Percentiles rank a stretch among this genome's conserved stretches.
These are phyloP conservation scores for Spiromastix sp. DNA, from an alignment of 2,329 filamentous ascomycete genomes.

Conservation along the genomic window DNA sequence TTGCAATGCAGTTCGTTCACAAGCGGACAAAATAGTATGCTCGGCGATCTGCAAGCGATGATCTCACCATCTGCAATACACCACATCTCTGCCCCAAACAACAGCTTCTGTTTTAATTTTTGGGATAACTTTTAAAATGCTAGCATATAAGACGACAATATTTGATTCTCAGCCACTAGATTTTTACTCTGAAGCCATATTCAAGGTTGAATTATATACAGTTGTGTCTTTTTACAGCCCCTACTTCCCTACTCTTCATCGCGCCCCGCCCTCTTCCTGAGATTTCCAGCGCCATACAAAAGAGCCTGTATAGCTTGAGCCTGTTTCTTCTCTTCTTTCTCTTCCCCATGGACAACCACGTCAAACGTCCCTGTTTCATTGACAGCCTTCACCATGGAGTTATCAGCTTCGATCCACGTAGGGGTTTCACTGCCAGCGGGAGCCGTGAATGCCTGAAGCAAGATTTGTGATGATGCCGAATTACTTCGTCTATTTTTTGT, in stretches of 20 bases:
- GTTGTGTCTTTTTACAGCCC: no score
- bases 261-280: constrained; percentile 25
- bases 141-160: no score
- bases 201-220: no score
- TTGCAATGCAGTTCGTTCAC: no score
- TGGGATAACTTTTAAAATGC: no score
- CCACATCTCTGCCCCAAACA: no score
- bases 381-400: constrained; percentile 16
- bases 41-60: no score
- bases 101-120: no score
- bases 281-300: constrained; percentile 29
- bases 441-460: constrained; percentile 23
- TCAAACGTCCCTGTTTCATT: constrained; percentile 22
- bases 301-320: constrained; percentile 20
- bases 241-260: constrained; percentile 16
- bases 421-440: constrained; percentile 14
- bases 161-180: no score
- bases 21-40: no score
- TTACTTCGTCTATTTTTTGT: constrained; percentile 28
- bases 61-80: no score
- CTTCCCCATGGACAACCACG: constrained; percentile 16
- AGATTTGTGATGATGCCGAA: constrained; percentile 11
- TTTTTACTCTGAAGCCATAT: no score
- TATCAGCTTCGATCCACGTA: constrained; percentile 17
- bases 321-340: constrained; percentile 23